Evolutionary conservation across 495 filamentous ascomycete genomes (phyloP).

Genomic region (Hyaloscypha variabilis): DNA sequence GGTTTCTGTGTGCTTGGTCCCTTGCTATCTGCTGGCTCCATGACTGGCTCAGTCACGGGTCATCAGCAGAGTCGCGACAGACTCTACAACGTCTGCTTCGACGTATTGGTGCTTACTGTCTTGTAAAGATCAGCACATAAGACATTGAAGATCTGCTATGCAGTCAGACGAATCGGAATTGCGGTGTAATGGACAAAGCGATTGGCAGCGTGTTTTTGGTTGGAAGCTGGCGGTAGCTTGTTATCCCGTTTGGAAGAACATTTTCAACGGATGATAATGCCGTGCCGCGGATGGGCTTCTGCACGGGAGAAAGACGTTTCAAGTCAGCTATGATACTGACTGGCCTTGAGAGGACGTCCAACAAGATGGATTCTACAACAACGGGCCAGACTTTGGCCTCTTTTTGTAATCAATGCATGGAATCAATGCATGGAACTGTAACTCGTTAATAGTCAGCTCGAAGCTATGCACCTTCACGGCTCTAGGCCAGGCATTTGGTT

Average conservation of each 20-base stretch:
- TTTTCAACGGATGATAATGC: conserved; percentile 39
- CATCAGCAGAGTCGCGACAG: conserved; percentile 51
- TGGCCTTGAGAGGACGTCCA: neutral
- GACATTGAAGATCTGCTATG: conserved; percentile 55
- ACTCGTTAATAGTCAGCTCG: neutral
- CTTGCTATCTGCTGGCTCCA: conserved; percentile 39
- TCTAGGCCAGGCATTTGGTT: neutral
- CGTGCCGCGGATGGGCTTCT: conserved; percentile 38
- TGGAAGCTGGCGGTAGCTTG: conserved; percentile 36
- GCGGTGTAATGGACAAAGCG: conserved; percentile 47
- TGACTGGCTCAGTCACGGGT: conserved; percentile 48
- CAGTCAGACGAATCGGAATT: conserved; percentile 52
- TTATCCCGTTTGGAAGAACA: conserved; percentile 39
- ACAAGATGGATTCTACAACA: no score
- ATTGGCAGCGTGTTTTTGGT: conserved; percentile 45
- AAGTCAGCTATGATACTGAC: conserved; percentile 39
- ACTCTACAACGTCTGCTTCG: conserved; percentile 36
- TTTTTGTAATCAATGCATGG: no score
- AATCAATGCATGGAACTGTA: no score
- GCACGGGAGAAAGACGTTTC: conserved; percentile 37
- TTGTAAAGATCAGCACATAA: conserved; percentile 50
- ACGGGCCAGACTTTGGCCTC: neutral
- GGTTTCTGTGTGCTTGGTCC: conserved; percentile 43
- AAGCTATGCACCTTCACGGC: neutral
- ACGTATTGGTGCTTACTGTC: conserved; percentile 26